Evolutionary conservation across 1,139 yeast genomes (phyloP).

Genomic region (Wickerhamomyces sp.): DNA sequence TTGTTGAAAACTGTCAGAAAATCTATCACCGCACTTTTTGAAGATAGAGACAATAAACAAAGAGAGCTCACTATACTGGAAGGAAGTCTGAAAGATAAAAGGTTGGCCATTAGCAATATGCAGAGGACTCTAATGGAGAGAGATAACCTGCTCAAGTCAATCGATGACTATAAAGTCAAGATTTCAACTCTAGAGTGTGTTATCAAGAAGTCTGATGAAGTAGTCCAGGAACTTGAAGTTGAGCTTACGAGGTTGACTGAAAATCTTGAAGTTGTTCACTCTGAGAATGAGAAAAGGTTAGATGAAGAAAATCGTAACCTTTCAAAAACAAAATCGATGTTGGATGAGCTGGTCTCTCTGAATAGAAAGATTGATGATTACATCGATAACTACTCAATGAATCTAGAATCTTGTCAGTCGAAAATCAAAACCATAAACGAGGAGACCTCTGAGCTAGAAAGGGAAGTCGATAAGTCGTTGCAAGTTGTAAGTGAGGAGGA

Average conservation of each 20-base stretch:
- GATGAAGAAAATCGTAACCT: slow-evolving; percentile 9
- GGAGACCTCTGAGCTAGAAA: slow-evolving; percentile 35
- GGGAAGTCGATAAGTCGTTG: slow-evolving; percentile 42
- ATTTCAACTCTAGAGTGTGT: slow-evolving; percentile 23
- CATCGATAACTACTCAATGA: slow-evolving; percentile 13
- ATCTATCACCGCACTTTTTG: slow-evolving; percentile 38
- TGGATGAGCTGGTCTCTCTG: slow-evolving; percentile 11
- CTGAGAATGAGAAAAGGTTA: slow-evolving; percentile 5
- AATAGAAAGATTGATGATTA: slow-evolving; percentile 8
- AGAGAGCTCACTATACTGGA: slow-evolving; percentile 48
- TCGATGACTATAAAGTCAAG: slow-evolving; percentile 26
- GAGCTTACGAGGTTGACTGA: slow-evolving; percentile 11
- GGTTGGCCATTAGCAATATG: slow-evolving; percentile 48
- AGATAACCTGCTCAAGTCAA: slow-evolving; percentile 29
- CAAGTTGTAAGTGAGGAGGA: slow-evolving; percentile 26
- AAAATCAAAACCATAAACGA: background rate
- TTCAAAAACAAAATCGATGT: slow-evolving; percentile 7
- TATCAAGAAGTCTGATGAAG: slow-evolving; percentile 13
- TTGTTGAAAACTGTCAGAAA: slow-evolving; percentile 43
- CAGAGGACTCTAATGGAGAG: slow-evolving; percentile 46
- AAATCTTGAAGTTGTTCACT: slow-evolving; percentile 10
- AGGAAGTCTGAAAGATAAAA: slow-evolving; percentile 50
- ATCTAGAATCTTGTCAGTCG: slow-evolving; percentile 36
- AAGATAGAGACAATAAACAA: slow-evolving; percentile 44
- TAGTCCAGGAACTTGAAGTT: slow-evolving; percentile 11